phyloP scores from a whole-genome alignment of 768 basidiomycete genomes.

The Suillus variegatus region DNA sequence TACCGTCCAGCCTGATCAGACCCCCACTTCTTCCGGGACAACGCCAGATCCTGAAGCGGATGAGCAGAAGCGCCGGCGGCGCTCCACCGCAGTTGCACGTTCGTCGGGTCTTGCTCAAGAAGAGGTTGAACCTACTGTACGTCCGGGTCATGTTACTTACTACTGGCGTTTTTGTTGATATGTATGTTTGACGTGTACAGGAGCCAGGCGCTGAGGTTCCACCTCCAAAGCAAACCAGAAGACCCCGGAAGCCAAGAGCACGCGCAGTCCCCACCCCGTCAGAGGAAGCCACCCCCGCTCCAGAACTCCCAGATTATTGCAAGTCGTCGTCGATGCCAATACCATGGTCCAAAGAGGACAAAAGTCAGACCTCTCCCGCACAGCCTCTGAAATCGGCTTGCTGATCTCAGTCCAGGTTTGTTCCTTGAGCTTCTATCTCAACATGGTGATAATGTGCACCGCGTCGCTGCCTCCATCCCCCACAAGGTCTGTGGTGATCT shows the following conservation, averaged over 20 bases:
- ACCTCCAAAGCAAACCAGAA: slow-evolving; percentile 32
- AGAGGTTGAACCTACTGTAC: slow-evolving; percentile 22
- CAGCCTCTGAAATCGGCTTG: slow-evolving; percentile 12
- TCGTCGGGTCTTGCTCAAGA: slow-evolving; percentile 31
- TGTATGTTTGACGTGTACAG: slow-evolving; percentile 1
- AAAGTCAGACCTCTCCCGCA: slow-evolving; percentile 42
- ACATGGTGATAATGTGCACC: slow-evolving; percentile 66
- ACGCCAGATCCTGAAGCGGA: slow-evolving; percentile 77
- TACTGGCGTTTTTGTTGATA: neutral
- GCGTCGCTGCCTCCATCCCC: slow-evolving; percentile 68
- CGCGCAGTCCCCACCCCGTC: slow-evolving; percentile 25
- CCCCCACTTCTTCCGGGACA: slow-evolving; percentile 40
- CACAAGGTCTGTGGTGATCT: slow-evolving; percentile 46
- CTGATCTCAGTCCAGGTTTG: slow-evolving; percentile 31
- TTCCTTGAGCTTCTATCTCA: slow-evolving; percentile 59
- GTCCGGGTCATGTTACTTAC: neutral
- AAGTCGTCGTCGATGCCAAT: slow-evolving; percentile 34
- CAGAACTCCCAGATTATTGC: slow-evolving; percentile 23
- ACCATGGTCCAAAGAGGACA: slow-evolving; percentile 71
- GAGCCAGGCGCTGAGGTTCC: slow-evolving; percentile 32
- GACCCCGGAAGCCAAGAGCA: slow-evolving; percentile 33
- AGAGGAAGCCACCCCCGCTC: slow-evolving; percentile 21
- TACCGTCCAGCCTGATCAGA: slow-evolving; percentile 48
- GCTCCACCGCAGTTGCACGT: slow-evolving; percentile 31
- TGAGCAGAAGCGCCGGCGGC: slow-evolving; percentile 42